phyloP scores from a whole-genome alignment of 805 yeast species.

The Huiozyma sinensis region DNA sequence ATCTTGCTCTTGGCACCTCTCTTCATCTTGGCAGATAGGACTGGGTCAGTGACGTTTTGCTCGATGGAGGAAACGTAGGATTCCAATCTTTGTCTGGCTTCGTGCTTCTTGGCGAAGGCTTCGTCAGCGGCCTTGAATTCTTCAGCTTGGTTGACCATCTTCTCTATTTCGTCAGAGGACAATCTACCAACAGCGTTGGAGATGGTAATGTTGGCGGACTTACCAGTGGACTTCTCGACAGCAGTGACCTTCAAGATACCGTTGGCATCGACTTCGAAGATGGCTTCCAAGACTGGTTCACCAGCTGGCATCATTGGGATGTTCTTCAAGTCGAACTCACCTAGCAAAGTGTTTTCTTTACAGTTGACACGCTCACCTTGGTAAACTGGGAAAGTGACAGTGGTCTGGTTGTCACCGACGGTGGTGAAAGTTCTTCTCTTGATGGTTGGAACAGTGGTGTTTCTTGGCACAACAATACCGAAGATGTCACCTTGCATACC shows the following conservation, averaged over 20 bases:
- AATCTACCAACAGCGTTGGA: conserved; percentile 98
- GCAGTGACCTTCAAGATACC: conserved; percentile 99
- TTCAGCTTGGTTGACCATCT: conserved; percentile 98
- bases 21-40: conserved; percentile 94
- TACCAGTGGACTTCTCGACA: conserved; percentile 96
- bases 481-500: conserved; percentile 99
- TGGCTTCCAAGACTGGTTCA: conserved; percentile 98
- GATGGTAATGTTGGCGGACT: conserved; percentile 95
- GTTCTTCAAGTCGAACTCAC: conserved; percentile 97
- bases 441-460: conserved; percentile 98
- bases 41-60: conserved; percentile 96
- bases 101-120: conserved; percentile 98
- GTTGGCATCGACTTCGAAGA: conserved; percentile 97
- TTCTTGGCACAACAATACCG: conserved; percentile 98
- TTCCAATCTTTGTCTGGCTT: conserved; percentile 98
- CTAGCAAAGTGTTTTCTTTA: conserved; percentile 91
- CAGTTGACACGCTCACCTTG: conserved; percentile 99
- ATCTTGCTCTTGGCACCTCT: conserved; percentile 94
- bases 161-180: conserved; percentile 91
- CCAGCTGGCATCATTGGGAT: conserved; percentile 98
- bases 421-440: conserved; percentile 99
- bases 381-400: conserved; percentile 97
- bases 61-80: conserved; percentile 95
- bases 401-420: conserved; percentile 96
- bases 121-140: conserved; percentile 98